phyloP scores from a whole-genome alignment of 2,329 filamentous ascomycete genomes.

The Ophiocordyceps camponoti-floridani region DNA sequence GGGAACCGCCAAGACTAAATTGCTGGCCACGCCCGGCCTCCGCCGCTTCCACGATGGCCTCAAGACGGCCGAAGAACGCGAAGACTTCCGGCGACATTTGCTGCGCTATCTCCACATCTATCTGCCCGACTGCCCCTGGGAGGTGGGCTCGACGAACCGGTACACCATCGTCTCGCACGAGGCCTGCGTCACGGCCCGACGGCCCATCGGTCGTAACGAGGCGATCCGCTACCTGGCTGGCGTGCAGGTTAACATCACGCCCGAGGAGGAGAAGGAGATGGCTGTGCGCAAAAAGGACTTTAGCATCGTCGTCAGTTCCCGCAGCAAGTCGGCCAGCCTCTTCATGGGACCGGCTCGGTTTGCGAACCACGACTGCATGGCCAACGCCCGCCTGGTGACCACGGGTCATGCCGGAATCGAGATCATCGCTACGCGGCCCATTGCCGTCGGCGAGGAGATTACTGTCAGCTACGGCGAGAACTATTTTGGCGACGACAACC shows the following conservation, averaged over 20 bases:
- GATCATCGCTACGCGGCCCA: constrained; percentile 68
- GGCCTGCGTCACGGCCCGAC: constrained; percentile 69
- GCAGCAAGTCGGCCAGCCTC: constrained; percentile 76
- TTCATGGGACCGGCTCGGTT: constrained; percentile 93
- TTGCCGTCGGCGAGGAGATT: constrained; percentile 80
- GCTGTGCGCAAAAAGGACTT: constrained; percentile 79
- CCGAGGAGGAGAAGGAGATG: constrained; percentile 73
- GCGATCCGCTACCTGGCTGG: constrained; percentile 81
- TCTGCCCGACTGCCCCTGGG: constrained; percentile 82
- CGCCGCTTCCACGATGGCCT: constrained; percentile 52
- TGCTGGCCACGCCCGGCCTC: constrained; percentile 58
- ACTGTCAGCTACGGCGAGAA: constrained; percentile 91
- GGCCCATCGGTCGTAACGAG: constrained; percentile 63
- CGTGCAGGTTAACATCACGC: constrained; percentile 81
- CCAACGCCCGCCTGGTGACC: constrained; percentile 77
- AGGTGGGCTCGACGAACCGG: constrained; percentile 79
- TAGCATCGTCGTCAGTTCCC: constrained; percentile 85
- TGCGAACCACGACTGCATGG: constrained; percentile 90
- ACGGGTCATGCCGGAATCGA: constrained; percentile 76
- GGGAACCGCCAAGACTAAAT: constrained; percentile 48
- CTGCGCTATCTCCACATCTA: constrained; percentile 88
- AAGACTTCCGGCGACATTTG: constrained; percentile 72
- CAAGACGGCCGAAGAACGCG: constrained; percentile 59
- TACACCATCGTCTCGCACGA: constrained; percentile 88
- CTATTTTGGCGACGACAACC: constrained; percentile 90